These are phyloP conservation scores for Volutella citrinella DNA, from an alignment of 2,329 filamentous ascomycete genomes.

Conservation along the genomic window DNA sequence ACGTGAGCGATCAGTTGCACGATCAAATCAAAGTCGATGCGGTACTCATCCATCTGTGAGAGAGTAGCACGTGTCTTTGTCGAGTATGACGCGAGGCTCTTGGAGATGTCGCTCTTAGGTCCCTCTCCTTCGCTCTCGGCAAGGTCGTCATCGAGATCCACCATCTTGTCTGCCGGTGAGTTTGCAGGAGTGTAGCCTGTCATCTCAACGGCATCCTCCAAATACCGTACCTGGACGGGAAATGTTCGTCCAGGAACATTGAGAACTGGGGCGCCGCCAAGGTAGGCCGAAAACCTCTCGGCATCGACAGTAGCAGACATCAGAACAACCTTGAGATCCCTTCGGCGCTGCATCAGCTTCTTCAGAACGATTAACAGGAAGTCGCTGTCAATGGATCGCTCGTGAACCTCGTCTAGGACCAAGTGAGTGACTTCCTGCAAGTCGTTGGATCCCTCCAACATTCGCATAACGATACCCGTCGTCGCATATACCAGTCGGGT, in stretches of 20 bases:
- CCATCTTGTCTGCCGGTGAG: slow-evolving; percentile 47
- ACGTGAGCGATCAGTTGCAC: slow-evolving; percentile 75
- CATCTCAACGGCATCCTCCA: slow-evolving; percentile 89
- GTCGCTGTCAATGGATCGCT: slow-evolving; percentile 93
- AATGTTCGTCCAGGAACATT: slow-evolving; percentile 92
- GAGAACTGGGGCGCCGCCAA: slow-evolving; percentile 80
- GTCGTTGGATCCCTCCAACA: slow-evolving; percentile 87
- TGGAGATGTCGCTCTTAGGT: slow-evolving; percentile 55
- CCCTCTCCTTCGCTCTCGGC: slow-evolving; percentile 50
- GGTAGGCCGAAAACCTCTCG: slow-evolving; percentile 83
- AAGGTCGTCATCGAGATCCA: slow-evolving; percentile 62
- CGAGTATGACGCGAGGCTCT: slow-evolving; percentile 71
- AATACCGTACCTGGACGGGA: slow-evolving; percentile 80
- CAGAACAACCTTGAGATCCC: slow-evolving; percentile 85
- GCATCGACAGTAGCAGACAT: slow-evolving; percentile 99
- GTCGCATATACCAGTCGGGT: slow-evolving; percentile 89
- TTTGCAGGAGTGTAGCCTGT: slow-evolving; percentile 66
- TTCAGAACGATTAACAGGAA: slow-evolving; percentile 91
- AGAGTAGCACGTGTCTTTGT: slow-evolving; percentile 72
- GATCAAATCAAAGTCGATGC: slow-evolving; percentile 85
- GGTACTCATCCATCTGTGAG: slow-evolving; percentile 80
- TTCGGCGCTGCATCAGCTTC: slow-evolving; percentile 71
- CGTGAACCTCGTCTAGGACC: slow-evolving; percentile 96
- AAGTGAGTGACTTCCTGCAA: slow-evolving; percentile 89
- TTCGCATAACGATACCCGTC: slow-evolving; percentile 91